Percentiles rank a stretch among this genome's conserved stretches.
phyloP scores from a whole-genome alignment of 2,329 filamentous ascomycete species.

The Ascochyta rabiei region DNA sequence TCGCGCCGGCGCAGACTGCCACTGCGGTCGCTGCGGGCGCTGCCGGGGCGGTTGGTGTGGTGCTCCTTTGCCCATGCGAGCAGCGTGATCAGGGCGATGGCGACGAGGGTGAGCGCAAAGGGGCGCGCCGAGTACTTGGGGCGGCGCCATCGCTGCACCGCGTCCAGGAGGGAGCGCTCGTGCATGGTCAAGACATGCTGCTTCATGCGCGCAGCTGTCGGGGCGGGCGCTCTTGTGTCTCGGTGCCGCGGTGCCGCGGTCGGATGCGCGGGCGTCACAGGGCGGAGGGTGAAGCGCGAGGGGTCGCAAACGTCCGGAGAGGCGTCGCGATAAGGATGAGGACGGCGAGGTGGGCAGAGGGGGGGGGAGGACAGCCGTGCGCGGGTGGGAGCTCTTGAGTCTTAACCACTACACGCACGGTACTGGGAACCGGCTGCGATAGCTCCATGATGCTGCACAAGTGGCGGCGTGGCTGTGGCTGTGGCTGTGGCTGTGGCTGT shows the following conservation, averaged over 20 bases:
- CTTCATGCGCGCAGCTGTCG: slow-evolving; percentile 13
- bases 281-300: slow-evolving; percentile 24
- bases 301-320: slow-evolving; percentile 8
- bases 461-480: not conserved
- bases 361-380: not conserved
- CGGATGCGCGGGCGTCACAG: slow-evolving; percentile 17
- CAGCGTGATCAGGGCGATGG: slow-evolving; percentile 36
- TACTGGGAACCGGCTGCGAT: slow-evolving; percentile 9
- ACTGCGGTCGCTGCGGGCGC: not conserved
- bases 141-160: slow-evolving; percentile 35
- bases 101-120: slow-evolving; percentile 44
- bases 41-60: slow-evolving; percentile 1
- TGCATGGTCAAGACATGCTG: slow-evolving; percentile 32
- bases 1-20: slow-evolving; percentile 26
- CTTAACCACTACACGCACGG: slow-evolving; percentile 2
- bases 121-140: slow-evolving; percentile 46
- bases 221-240: not conserved
- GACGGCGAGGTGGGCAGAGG: not conserved
- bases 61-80: slow-evolving; percentile 35
- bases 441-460: not conserved
- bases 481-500: not conserved
- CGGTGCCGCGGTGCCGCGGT: not conserved
- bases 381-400: slow-evolving; percentile 1
- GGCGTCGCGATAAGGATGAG: not conserved
- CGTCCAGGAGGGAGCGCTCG: slow-evolving; percentile 23